Conservation (phyloP, 2,329 filamentous ascomycete species). For the Pseudocercospora pini-densiflorae region DNA sequence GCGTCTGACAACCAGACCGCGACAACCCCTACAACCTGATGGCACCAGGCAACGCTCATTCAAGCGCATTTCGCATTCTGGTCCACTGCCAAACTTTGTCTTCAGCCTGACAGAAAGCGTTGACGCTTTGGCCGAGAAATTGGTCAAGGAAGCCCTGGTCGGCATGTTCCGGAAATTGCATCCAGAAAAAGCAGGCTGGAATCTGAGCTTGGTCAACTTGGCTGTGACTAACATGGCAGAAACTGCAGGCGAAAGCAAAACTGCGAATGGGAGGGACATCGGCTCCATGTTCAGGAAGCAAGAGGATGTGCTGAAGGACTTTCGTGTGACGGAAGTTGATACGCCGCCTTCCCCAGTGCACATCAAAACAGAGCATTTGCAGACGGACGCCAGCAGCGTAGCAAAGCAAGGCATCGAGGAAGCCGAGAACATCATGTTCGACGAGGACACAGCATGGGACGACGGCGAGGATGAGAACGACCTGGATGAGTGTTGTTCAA, state of each 20-base stretch:
- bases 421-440: constrained; percentile 16
- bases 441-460: constrained; percentile 27
- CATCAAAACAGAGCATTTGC: background rate
- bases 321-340: constrained; percentile 58
- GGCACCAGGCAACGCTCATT: constrained; percentile 61
- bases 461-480: constrained; percentile 28
- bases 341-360: background rate
- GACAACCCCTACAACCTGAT: constrained; percentile 57
- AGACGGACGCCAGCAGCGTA: background rate
- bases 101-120: constrained; percentile 66
- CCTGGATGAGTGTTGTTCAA: constrained; percentile 44
- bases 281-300: constrained; percentile 76
- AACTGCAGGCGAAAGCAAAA: constrained; percentile 49
- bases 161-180: constrained; percentile 77
- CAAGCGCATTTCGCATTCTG: constrained; percentile 76
- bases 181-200: constrained; percentile 71
- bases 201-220: constrained; percentile 82
- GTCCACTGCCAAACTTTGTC: constrained; percentile 72
- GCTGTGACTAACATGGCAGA: constrained; percentile 82
- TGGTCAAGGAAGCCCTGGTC: constrained; percentile 71
- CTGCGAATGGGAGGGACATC: constrained; percentile 71
- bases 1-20: constrained; percentile 76
- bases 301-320: constrained; percentile 70
- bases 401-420: constrained; percentile 5
- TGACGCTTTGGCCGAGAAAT: constrained; percentile 66